Conservation (phyloP, 2,329 filamentous ascomycete genomes). For the Pseudogymnoascus sp. region DNA sequence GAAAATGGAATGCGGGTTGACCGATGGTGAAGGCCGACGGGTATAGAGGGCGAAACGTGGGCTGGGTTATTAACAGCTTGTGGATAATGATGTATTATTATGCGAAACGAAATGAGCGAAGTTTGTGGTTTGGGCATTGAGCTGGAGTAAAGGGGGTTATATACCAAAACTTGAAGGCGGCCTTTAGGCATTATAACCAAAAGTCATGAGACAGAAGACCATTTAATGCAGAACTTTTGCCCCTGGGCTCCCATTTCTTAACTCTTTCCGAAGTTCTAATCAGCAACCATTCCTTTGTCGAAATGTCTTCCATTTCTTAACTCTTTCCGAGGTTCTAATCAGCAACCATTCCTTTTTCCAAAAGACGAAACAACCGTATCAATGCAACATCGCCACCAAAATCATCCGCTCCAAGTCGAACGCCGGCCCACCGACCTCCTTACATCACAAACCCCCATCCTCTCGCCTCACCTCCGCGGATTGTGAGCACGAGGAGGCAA, state of each 20-base stretch:
- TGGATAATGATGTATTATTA: not conserved
- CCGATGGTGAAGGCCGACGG: conserved; percentile 1
- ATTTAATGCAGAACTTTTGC: not conserved
- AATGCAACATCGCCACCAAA: not conserved
- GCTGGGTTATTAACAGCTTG: not conserved
- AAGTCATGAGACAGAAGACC: not conserved
- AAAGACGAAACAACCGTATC: not conserved
- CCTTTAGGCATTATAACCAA: not conserved
- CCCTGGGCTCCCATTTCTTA: not conserved
- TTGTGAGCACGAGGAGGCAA: not conserved
- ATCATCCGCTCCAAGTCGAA: not conserved
- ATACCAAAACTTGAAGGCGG: not conserved
- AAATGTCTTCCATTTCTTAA: not conserved
- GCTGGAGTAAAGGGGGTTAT: not conserved
- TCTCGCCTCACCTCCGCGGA: not conserved
- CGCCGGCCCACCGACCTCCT: not conserved
- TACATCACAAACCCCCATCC: not conserved
- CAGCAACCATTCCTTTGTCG: too few species aligned
- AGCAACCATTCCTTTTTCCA: not conserved
- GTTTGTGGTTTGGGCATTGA: not conserved
- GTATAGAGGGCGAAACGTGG: not conserved
- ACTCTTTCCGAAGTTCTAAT: not conserved
- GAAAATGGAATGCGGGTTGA: conserved; percentile 54
- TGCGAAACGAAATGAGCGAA: not conserved
- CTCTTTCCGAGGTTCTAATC: not conserved